Evolutionary conservation across 148 eudicot species (phyloP), one percentile per base, ranked within the genome.

Genomic region (Vaccinium vitisidaea): DNA sequence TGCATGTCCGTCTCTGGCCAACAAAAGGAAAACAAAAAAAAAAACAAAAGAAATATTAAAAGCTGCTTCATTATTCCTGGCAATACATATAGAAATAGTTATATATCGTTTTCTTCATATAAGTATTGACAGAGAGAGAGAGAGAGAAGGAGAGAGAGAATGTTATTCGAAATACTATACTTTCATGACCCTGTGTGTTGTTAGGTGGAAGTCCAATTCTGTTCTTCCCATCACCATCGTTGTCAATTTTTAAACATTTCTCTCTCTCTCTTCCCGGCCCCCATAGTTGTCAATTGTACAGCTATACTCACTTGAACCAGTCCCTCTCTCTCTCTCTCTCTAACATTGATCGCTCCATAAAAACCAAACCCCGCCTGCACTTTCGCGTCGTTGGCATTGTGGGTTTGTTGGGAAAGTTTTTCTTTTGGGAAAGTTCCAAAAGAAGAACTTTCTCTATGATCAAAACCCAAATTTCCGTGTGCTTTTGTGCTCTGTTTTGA

Each of bases 201-300:
- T 69, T 69, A 6, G 43, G 32, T 12, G 12, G 32, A 69, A 69
- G 14, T 27, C 74, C 16, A 27, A 30, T 13, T 69, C 39, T 69
- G 74, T 69, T 69, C 74, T 69, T 69, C 16, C 74, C 74, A 27
- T 69, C 74, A 27, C 74, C 74, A 69, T 69, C 74, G 39, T 69
- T 69, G 74, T 69, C 19, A 30, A 69, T 69, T 69, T 10, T 10
- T 65, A 65, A 4, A 23, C 6, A 23, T 59, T 23, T 61, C 69
- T 61, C 69, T 61, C 69, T 61, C 69, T 61, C 39, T 69, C 74
- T 69, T 69, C 74, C 14, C n/a, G n/a, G n/a, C n/a, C 39, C 11
- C 74, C 18, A 27, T 69, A 43, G 1, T 30, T 69, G 39, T 30
- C 74, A 69, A 69, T 69, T 69, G 74, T 69, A 69, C 74, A 69